Evolutionary conservation across 2,329 filamentous ascomycete species (phyloP), one percentile per base, ranked within the genome.

Genomic region (Aureobasidium sp.): DNA sequence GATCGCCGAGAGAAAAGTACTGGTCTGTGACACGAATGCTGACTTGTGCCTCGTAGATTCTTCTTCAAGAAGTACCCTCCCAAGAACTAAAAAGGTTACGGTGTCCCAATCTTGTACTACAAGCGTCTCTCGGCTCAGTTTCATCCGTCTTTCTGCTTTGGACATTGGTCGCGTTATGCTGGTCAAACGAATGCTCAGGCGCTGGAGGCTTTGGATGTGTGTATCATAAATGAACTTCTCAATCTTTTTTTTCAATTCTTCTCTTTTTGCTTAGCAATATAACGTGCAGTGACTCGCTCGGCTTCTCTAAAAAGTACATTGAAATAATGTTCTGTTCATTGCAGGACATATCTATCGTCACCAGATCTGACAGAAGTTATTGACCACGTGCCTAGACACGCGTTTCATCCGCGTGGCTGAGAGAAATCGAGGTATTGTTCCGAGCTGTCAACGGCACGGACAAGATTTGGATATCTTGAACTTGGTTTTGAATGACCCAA

Each of bases 41-140:
- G 65, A 65, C 59, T 48, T 52, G 30, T 47, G 57, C 27, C 16
- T 37, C 15, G 48, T 63, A 79, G 77, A 68, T 79, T 74, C 68
- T 72, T 80, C 66, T 79, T 78, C 74, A 72, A 78, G 75, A 79
- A 78, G 69, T 80, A 79, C 72, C 78, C 78, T n/a, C 74, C 77
- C 36, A 78, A 78, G 71, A 76, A 79, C 63, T 78, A 77, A 64
- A 65, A 30, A 48, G 37, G 29, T n/a, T n/a, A 48, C 27, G 54
- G 37, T 25, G 13, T 37, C 21, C 32, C 32, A 30, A 48, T 58
- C 30, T 58, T 48, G 42, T 58, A 47, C 42, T 48, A 7, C 42
- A 29, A 39, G 42, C 42, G 54, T 27, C 41, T 57, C 54, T 48
- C 54, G 30, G 54, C 42, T 58, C 54, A 48, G 21, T 37, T 47